These are phyloP conservation scores for Globisporangium ultimum DNA, from an alignment of 352 stramenopile species.

Conservation along the genomic window DNA sequence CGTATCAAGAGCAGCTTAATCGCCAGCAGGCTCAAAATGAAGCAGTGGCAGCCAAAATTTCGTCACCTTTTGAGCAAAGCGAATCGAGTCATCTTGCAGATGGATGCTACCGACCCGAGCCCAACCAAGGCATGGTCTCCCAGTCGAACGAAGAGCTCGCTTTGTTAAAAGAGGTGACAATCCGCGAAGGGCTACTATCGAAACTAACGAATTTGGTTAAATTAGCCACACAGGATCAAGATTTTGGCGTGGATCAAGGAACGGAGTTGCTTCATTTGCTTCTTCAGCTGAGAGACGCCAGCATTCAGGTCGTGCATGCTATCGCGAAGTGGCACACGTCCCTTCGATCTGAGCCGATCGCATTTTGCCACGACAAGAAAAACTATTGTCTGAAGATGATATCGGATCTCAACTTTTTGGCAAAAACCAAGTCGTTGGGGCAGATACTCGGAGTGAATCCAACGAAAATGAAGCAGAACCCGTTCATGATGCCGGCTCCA, in stretches of 20 bases:
- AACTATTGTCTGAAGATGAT: constrained; percentile 80
- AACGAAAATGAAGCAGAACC: constrained; percentile 65
- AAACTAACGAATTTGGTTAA: constrained; percentile 42
- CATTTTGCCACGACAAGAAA: constrained; percentile 47
- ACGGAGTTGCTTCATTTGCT: constrained; percentile 62
- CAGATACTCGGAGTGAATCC: constrained; percentile 54
- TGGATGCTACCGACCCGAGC: background rate
- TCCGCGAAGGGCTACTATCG: constrained; percentile 56
- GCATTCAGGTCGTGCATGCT: constrained; percentile 46
- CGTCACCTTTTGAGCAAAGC: background rate
- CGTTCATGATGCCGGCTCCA: constrained; percentile 81
- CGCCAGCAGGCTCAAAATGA: constrained; percentile 19
- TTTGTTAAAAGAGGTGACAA: constrained; percentile 52
- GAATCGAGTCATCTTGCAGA: too few species aligned
- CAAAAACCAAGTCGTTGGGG: constrained; percentile 38
- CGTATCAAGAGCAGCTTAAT: constrained; percentile 50
- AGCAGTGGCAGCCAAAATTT: constrained; percentile 6
- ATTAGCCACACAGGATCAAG: constrained; percentile 16
- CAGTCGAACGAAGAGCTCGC: constrained; percentile 29
- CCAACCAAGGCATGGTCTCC: background rate
- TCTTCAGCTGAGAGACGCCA: constrained; percentile 58
- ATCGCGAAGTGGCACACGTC: constrained; percentile 55
- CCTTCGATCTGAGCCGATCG: constrained; percentile 14
- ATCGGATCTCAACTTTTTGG: constrained; percentile 75
- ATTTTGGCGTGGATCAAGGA: constrained; percentile 38